Conservation (phyloP, 2,329 filamentous ascomycete species). For the Diaporthe batatas region DNA sequence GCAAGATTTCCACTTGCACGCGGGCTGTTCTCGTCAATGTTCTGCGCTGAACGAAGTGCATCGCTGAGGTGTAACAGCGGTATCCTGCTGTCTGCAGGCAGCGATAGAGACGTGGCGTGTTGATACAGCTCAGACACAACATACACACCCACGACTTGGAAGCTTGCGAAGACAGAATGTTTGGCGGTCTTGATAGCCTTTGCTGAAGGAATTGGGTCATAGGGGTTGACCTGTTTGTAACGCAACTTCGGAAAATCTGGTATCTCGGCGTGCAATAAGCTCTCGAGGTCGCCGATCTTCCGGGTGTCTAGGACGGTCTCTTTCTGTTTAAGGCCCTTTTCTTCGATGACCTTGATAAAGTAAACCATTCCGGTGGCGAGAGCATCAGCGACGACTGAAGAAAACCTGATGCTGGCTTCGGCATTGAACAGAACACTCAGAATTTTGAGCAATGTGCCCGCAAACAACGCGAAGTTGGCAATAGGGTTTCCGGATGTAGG, state of each 20-base stretch:
- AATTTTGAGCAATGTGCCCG: constrained; percentile 50
- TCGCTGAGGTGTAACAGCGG: constrained; percentile 16
- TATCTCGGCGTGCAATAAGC: constrained; percentile 8
- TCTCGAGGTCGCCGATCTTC: not conserved
- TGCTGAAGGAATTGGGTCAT: constrained; percentile 32
- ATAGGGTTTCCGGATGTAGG: constrained; percentile 48
- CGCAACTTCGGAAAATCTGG: constrained; percentile 35
- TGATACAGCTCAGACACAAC: constrained; percentile 38
- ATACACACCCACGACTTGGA: constrained; percentile 37
- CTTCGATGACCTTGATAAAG: constrained; percentile 22
- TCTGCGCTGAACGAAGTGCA: constrained; percentile 8
- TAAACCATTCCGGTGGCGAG: constrained; percentile 34
- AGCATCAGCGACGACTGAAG: constrained; percentile 29
- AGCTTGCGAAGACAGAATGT: constrained; percentile 25
- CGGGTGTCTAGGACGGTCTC: not conserved
- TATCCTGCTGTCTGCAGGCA: not conserved
- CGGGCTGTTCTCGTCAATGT: not conserved
- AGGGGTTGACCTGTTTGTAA: constrained; percentile 18
- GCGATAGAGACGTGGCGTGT: constrained; percentile 22
- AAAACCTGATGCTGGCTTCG: constrained; percentile 27
- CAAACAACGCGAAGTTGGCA: constrained; percentile 57
- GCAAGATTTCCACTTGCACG: constrained; percentile 2
- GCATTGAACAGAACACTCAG: constrained; percentile 34
- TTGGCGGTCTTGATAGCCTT: constrained; percentile 18
- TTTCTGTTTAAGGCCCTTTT: constrained; percentile 6